Evolutionary conservation across 192 early-diverging fungal species (phyloP), one percentile per base, ranked within the genome.

Genomic region (Lobosporangium transversale): DNA sequence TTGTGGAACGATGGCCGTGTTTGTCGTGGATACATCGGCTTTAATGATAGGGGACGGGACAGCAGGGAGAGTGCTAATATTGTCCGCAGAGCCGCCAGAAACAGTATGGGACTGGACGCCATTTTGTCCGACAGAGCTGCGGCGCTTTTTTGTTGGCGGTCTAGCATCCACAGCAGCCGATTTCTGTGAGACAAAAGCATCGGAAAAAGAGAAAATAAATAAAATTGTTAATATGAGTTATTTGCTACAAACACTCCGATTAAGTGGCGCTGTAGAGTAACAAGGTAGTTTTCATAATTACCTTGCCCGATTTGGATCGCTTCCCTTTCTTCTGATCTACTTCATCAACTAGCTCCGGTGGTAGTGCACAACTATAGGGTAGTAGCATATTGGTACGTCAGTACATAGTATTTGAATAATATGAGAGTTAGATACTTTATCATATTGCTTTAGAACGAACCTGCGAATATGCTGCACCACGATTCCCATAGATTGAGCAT

Each of bases 401-500:
- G n/a, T n/a, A n/a, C n/a, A n/a, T n/a, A n/a, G n/a, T n/a, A n/a
- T n/a, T n/a, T n/a, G n/a, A n/a, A n/a, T n/a, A n/a, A n/a, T n/a
- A n/a, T n/a, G n/a, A n/a, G n/a, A n/a, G n/a, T n/a, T n/a, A n/a
- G n/a, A n/a, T n/a, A n/a, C n/a, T 26, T 48, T 32, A 3, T 35
- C 30, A 14, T 43, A 9, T 21, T 30, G 21, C n/a, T 1, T 26
- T 12, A 6, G 18, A 18, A 52, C 67, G 50, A 60, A 89, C 87
- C 87, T 83, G 64, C 80, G 84, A 30, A 89, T 78, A 63, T 85
- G 75, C 49, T 82, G 70, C 20, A 94, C 85, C 18, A 81, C 73
- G 48, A 96, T 87, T 9, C 79, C 87, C 92, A 93, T 94, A 20
- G 59, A 73, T 30, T 62, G 59, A 8, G 84, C 82, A 51, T 94